Percentiles rank a stretch among this genome's conserved stretches.
phyloP scores from a whole-genome alignment of 1,139 yeast species.

The Kluyveromyces sp. region DNA sequence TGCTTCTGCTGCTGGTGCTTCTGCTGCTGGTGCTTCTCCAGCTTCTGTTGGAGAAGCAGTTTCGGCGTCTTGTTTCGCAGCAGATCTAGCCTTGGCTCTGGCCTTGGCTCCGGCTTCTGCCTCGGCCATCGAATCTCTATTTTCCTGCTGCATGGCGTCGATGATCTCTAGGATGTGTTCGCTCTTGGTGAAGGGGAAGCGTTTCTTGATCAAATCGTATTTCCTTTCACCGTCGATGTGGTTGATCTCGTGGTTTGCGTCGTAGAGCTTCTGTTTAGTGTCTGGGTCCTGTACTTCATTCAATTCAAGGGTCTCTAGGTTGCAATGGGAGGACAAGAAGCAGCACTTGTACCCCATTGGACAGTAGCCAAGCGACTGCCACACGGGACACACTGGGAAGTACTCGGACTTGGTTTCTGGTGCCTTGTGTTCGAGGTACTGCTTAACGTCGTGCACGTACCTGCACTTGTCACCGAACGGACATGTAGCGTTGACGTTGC shows the following conservation, averaged over 20 bases:
- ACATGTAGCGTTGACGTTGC: slow-evolving; percentile 50
- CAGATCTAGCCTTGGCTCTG: slow-evolving; percentile 4
- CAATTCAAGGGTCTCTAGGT: slow-evolving; percentile 41
- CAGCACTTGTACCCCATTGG: slow-evolving; percentile 90
- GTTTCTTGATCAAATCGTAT: slow-evolving; percentile 52
- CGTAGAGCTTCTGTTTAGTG: slow-evolving; percentile 26
- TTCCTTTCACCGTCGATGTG: slow-evolving; percentile 48
- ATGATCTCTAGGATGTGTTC: slow-evolving; percentile 48
- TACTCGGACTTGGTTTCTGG: slow-evolving; percentile 46
- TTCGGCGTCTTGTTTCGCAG: not conserved
- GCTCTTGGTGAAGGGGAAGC: slow-evolving; percentile 49
- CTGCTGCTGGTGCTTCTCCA: no score
- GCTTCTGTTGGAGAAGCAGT: no score
- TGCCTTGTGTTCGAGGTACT: slow-evolving; percentile 58
- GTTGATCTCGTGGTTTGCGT: slow-evolving; percentile 56
- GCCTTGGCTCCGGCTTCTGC: slow-evolving; percentile 18
- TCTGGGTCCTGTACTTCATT: slow-evolving; percentile 31
- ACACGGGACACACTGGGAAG: slow-evolving; percentile 74
- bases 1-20: not conserved
- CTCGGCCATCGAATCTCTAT: slow-evolving; percentile 33
- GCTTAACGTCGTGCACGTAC: slow-evolving; percentile 64
- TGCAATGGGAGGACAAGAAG: slow-evolving; percentile 74
- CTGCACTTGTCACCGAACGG: slow-evolving; percentile 69
- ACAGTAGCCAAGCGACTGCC: slow-evolving; percentile 73
- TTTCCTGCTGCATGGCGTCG: slow-evolving; percentile 41